Base-by-base conservation (phyloP, 768 basidiomycete genomes). In the Boletellus ananiceps region DNA sequence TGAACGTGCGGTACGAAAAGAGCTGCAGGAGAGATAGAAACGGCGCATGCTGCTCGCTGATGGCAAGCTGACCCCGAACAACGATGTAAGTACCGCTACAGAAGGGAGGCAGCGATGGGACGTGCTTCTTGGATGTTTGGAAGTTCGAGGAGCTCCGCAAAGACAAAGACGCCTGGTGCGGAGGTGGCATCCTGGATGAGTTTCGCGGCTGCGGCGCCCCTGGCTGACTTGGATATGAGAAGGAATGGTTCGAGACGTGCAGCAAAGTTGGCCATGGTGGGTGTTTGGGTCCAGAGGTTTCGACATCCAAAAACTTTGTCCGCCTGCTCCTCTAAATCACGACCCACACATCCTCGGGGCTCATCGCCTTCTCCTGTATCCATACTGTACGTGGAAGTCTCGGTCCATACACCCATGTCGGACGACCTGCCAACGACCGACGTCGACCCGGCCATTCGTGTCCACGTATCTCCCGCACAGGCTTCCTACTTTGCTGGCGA, bases 401-500 rank as follows among this genome's bases (percentile, higher is more conserved):
- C 15, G 12, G 37, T 25, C 14, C 19, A 1, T 49, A 64, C 63
- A 64, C 61, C 61, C 15, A 29, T 29, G 29, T 13, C 18, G 8
- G 54, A 58, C 47, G 55, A 58, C 35, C 47, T 47, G 46, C 12
- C 50, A 9, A 31, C 52, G 5, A 43, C 31, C 27, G 62, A 58
- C 52, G 25, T 58, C 40, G 80, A 80, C 44, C 72, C 78, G 13
- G 74, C 75, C 37, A 75, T 90, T 5, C 82, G 84, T 33, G 82
- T 90, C 34, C 77, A 81, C 23, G 84, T 88, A 18, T 78, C 79
- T 0, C 94, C 94, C 2, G 76, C 87, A 0, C 87, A 93, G 54
- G 86, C 90, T 0, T 89, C 92, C 0, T 97, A 87, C 70, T 97
- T 94, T 65, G 91, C 94, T 0, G 94, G 94, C 49, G 94, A 97